Evolutionary conservation across 225 moss, liverwort and hornwort species (phyloP).

Genomic region (Ulota crispa): DNA sequence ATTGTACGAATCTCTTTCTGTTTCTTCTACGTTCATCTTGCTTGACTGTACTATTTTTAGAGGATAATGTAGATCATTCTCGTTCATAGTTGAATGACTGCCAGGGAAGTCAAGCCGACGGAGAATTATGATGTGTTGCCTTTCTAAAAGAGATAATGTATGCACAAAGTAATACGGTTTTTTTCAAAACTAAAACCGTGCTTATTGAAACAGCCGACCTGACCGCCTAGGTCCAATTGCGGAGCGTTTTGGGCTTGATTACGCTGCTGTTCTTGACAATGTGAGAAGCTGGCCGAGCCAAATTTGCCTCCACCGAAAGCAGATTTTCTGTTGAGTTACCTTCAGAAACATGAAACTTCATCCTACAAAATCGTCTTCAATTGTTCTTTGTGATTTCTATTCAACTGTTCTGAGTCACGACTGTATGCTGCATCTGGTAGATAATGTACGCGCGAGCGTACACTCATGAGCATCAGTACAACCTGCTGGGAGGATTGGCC

Average conservation of each 20-base stretch:
- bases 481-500: slow-evolving; percentile 68
- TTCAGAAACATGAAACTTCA: background rate
- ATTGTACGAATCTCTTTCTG: slow-evolving; percentile 49
- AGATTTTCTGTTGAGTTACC: background rate
- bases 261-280: slow-evolving; percentile 81
- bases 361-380: background rate
- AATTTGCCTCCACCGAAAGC: background rate
- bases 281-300: slow-evolving; percentile 37
- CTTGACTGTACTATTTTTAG: background rate
- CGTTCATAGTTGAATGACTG: background rate
- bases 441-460: slow-evolving; percentile 89
- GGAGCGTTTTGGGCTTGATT: slow-evolving; percentile 82
- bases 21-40: background rate
- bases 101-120: background rate
- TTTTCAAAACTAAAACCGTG: slow-evolving; percentile 19
- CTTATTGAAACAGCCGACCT: slow-evolving; percentile 60
- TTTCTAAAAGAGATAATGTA: background rate
- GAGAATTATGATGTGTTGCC: background rate
- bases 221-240: slow-evolving; percentile 82
- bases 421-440: slow-evolving; percentile 34
- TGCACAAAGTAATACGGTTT: background rate
- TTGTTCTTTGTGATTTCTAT: background rate
- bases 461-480: slow-evolving; percentile 92
- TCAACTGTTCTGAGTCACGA: background rate
- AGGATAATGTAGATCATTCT: background rate